These are phyloP conservation scores for Mycena chlorophos DNA, from an alignment of 768 basidiomycete species.

Conservation along the genomic window DNA sequence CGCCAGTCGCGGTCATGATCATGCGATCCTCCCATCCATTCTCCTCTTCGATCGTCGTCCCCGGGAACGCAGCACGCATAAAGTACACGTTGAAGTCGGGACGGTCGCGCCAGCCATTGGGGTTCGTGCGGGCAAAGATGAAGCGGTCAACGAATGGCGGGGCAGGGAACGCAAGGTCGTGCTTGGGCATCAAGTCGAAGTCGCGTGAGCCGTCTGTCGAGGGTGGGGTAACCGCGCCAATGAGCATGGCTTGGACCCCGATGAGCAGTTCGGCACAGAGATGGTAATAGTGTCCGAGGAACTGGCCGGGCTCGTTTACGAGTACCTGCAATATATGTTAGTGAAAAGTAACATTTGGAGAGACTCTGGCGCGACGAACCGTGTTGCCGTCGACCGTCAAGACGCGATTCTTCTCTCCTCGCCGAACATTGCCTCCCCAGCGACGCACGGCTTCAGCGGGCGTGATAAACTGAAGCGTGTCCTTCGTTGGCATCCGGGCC, in stretches of 20 bases:
- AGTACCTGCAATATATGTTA: slow-evolving; percentile 38
- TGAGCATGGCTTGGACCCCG: slow-evolving; percentile 73
- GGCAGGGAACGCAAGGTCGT: background rate
- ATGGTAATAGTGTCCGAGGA: slow-evolving; percentile 84
- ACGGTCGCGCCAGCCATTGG: slow-evolving; percentile 65
- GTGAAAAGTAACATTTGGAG: background rate
- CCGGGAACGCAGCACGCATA: slow-evolving; percentile 71
- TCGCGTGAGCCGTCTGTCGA: slow-evolving; percentile 16
- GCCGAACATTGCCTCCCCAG: slow-evolving; percentile 51
- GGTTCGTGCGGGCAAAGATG: slow-evolving; percentile 64
- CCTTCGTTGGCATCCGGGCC: slow-evolving; percentile 61
- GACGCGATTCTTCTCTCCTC: slow-evolving; percentile 45
- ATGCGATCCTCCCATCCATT: slow-evolving; percentile 72
- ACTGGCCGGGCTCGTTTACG: slow-evolving; percentile 70
- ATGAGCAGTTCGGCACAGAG: slow-evolving; percentile 79
- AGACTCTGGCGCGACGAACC: slow-evolving; percentile 49
- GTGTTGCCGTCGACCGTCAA: slow-evolving; percentile 73
- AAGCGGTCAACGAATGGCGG: slow-evolving; percentile 64
- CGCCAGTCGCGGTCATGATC: slow-evolving; percentile 24
- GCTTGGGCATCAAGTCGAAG: slow-evolving; percentile 2
- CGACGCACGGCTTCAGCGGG: slow-evolving; percentile 56
- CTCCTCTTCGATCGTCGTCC: slow-evolving; percentile 62
- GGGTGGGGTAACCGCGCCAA: slow-evolving; percentile 42
- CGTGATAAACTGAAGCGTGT: slow-evolving; percentile 62
- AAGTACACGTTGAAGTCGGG: slow-evolving; percentile 78